Base-by-base conservation (phyloP, 768 basidiomycete genomes). In the Chalciporus pseudorubinellus region DNA sequence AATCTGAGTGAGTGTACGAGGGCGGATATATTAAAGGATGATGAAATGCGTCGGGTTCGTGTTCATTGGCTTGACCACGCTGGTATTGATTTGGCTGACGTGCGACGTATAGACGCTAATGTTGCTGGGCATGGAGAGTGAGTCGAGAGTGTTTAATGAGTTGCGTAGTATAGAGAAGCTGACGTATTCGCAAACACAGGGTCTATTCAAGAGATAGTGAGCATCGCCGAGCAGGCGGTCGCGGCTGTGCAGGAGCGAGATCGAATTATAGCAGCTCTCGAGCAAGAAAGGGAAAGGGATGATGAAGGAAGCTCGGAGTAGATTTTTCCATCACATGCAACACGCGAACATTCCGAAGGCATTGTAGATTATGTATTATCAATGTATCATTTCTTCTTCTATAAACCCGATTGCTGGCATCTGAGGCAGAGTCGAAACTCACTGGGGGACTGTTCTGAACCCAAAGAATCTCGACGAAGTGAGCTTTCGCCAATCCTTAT, bases 61-160 rank as follows among this genome's bases (percentile, higher is more conserved):
- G 0, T 12, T 16, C 18, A 14, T 21, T n/a, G n/a, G n/a, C 1
- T 12, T 16, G 13, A 5, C 28, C 19, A 8, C 42, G 3, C 0
- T 20, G 16, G n/a, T 21, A 38, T 36, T 13, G 24, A 16, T 19
- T 24, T 0, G 9, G 8, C 28, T 18, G 7, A 20, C 29, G 3
- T 3, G 39, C 47, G 31, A 56, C 33, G 2, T 26, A 9, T 41
- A 79, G 78, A 72, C 69, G 2, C 45, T 79, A 20, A 66, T 78
- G 56, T 63, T 72, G 59, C 60, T 80, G 16, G 74, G 72, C 33
- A 67, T 80, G 18, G 78, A 80, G 61, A 72, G 77, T 79, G 52
- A 62, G 75, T 65, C 3, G 6, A 45, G 34, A 6, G 9, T 3
- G 9, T 12, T 11, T 26, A 20, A 10, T 38, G 19, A 19, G 22